phyloP scores from a whole-genome alignment of 176 grass and related monocot genomes.

The Aegilops longissima region DNA sequence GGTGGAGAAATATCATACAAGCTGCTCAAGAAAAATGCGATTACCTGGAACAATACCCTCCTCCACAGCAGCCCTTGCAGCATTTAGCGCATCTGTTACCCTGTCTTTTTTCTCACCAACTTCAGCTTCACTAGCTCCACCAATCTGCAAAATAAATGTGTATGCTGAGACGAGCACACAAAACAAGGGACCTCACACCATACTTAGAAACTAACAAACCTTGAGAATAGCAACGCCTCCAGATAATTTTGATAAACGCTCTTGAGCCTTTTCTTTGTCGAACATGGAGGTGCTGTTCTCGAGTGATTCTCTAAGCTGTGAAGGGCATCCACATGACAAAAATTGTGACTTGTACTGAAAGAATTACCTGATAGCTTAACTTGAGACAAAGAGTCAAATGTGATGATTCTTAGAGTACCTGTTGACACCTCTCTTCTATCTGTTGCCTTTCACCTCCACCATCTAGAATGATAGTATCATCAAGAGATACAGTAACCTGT shows the following conservation, averaged over 20 bases:
- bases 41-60: conserved; percentile 92
- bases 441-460: conserved; percentile 77
- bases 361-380: not conserved
- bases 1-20: not conserved
- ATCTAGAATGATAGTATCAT: conserved; percentile 81
- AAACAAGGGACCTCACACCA: not conserved
- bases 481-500: conserved; percentile 86
- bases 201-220: conserved; percentile 55
- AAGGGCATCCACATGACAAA: conserved; percentile 22
- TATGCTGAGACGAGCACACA: conserved; percentile 3
- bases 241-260: conserved; percentile 90
- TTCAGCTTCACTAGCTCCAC: conserved; percentile 88
- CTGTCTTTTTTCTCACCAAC: conserved; percentile 97
- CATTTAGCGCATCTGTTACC: conserved; percentile 93
- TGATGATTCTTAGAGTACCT: conserved; percentile 48
- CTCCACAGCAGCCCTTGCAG: conserved; percentile 78
- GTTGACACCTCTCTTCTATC: conserved; percentile 78
- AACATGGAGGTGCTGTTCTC: conserved; percentile 79
- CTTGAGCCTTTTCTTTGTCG: conserved; percentile 95
- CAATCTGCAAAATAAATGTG: conserved; percentile 57
- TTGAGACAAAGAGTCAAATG: not conserved
- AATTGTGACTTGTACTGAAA: conserved; percentile 4
- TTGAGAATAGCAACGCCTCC: conserved; percentile 85
- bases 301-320: conserved; percentile 81
- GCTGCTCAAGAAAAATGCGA: not conserved